Conservation (phyloP, 768 basidiomycete species). For the Collybia nuda region DNA sequence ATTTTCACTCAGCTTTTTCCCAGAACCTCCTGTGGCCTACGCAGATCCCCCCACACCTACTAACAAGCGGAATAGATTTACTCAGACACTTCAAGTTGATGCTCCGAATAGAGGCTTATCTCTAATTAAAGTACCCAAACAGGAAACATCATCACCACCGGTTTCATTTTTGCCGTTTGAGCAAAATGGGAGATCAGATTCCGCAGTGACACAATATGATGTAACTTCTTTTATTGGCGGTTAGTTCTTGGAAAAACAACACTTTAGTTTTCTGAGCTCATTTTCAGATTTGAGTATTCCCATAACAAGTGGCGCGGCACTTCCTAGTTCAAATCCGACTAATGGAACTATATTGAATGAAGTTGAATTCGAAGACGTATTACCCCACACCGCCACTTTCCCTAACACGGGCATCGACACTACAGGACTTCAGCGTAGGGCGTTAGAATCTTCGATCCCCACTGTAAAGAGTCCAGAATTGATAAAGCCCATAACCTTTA, state of each 20-base stretch:
- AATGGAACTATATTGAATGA: slow-evolving; percentile 11
- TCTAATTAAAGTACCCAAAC: neutral
- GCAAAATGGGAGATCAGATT: slow-evolving; percentile 27
- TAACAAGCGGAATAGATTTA: slow-evolving; percentile 5
- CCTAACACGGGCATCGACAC: neutral
- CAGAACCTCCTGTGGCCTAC: slow-evolving; percentile 48
- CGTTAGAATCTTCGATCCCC: slow-evolving; percentile 4
- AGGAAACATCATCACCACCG: slow-evolving; percentile 4
- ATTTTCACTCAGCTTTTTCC: slow-evolving; percentile 74
- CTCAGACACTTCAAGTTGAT: neutral
- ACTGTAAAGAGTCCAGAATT: neutral
- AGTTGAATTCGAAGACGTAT: slow-evolving; percentile 15
- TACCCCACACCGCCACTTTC: neutral
- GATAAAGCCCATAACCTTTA: neutral
- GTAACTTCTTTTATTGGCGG: slow-evolving; percentile 74
- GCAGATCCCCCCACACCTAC: neutral
- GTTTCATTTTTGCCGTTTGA: slow-evolving; percentile 15
- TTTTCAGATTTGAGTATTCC: slow-evolving; percentile 22
- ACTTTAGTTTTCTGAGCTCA: neutral
- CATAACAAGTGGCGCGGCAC: slow-evolving; percentile 3
- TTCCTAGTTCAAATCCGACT: neutral
- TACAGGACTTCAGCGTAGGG: slow-evolving; percentile 8
- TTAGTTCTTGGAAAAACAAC: slow-evolving; percentile 18
- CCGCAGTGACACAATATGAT: slow-evolving; percentile 60
- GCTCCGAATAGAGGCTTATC: neutral